Conservation (phyloP, 495 filamentous ascomycete species). For the Amphirosellinia nigrospora region DNA sequence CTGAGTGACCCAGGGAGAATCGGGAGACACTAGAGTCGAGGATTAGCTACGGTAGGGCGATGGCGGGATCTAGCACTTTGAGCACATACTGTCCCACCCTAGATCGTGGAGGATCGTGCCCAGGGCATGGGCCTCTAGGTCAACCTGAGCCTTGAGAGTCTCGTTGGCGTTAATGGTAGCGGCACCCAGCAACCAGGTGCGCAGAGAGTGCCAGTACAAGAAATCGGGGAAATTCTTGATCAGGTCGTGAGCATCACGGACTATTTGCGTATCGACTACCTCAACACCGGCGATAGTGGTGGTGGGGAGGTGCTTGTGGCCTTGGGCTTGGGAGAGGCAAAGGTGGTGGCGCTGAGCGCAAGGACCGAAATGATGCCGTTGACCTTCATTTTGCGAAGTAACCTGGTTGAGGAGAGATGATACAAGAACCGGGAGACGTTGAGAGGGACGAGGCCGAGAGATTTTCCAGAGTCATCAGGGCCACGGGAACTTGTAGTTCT, state of each 20-base stretch:
- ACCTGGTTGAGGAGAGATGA: not conserved
- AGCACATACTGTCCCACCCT: constrained; percentile 33
- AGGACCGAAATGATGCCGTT: constrained; percentile 21
- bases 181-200: constrained; percentile 52
- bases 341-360: constrained; percentile 19
- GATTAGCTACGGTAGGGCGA: not conserved
- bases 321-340: constrained; percentile 7
- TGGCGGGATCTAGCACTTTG: not conserved
- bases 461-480: not conserved
- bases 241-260: constrained; percentile 43
- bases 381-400: constrained; percentile 18
- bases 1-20: constrained; percentile 30
- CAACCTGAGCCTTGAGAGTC: constrained; percentile 36
- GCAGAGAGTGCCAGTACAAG: constrained; percentile 55
- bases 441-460: constrained; percentile 9
- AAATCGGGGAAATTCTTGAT: constrained; percentile 41
- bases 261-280: constrained; percentile 36
- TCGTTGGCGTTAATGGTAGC: constrained; percentile 44
- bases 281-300: constrained; percentile 33
- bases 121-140: constrained; percentile 45
- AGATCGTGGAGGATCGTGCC: constrained; percentile 44
- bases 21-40: constrained; percentile 20
- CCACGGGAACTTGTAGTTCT: not conserved
- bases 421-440: not conserved
- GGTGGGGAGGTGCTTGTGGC: constrained; percentile 22